phyloP scores from a whole-genome alignment of 192 early-diverging fungal species.

The Cladochytrium replicatum region DNA sequence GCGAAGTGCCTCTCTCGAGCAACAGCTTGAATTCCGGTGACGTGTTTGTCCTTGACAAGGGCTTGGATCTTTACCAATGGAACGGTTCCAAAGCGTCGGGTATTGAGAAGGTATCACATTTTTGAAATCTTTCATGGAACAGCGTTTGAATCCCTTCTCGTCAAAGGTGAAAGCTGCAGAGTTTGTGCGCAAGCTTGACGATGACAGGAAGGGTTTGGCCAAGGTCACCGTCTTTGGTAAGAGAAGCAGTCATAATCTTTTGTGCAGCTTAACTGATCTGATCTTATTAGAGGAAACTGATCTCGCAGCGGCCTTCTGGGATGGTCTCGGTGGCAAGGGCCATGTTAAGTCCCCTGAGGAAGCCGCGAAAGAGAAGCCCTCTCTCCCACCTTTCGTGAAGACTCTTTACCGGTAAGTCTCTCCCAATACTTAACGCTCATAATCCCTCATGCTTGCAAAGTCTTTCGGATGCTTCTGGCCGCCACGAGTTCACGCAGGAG shows the following conservation, averaged over 20 bases:
- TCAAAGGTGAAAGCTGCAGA: constrained; percentile 64
- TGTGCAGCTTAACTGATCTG: constrained; percentile 1
- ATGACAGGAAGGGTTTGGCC: constrained; percentile 50
- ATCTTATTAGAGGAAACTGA: constrained; percentile 29
- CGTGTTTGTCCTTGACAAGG: constrained; percentile 66
- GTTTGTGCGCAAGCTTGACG: constrained; percentile 42
- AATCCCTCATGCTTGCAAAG: background rate
- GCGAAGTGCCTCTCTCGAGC: constrained; percentile 44
- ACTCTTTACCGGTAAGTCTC: constrained; percentile 32
- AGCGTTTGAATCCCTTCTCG: too few species aligned
- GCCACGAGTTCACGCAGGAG: constrained; percentile 41
- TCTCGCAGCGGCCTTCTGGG: constrained; percentile 47
- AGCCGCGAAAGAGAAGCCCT: constrained; percentile 12
- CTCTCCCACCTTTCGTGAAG: constrained; percentile 20
- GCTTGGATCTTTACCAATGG: constrained; percentile 58
- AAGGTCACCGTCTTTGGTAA: constrained; percentile 56
- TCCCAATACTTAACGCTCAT: background rate
- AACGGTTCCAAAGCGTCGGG: constrained; percentile 53
- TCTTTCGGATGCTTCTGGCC: constrained; percentile 11
- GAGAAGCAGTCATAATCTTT: background rate
- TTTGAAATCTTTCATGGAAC: too few species aligned
- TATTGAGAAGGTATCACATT: constrained; percentile 56
- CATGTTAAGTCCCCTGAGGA: constrained; percentile 42
- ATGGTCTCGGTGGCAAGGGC: constrained; percentile 53
- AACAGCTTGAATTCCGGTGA: constrained; percentile 56